Percentiles rank a stretch among this genome's conserved stretches.
Evolutionary conservation across 2,329 filamentous ascomycete species (phyloP).

Genomic region (Ophiostoma australiae): DNA sequence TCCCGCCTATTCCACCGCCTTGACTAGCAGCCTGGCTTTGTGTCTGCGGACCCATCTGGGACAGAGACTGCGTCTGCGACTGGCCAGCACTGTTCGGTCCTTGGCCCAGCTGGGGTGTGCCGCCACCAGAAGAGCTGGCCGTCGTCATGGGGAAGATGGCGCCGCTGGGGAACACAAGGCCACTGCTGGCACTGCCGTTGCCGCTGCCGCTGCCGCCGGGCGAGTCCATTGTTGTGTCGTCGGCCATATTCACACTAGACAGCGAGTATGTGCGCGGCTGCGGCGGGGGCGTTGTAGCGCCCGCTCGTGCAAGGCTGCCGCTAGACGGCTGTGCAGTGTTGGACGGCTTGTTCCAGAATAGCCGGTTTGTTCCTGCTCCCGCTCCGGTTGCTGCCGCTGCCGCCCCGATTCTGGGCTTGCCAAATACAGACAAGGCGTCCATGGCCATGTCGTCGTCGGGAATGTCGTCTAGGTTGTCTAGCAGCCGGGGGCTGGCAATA

Average conservation of each 20-base stretch:
- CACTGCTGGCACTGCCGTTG: conserved; percentile 25
- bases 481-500: conserved; percentile 54
- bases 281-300: conserved; percentile 41
- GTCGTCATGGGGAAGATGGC: conserved; percentile 32
- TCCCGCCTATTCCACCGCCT: neutral
- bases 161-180: conserved; percentile 27
- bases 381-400: conserved; percentile 38
- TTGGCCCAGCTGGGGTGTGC: conserved; percentile 37
- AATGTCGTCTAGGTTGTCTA: conserved; percentile 61
- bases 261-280: conserved; percentile 38
- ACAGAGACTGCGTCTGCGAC: neutral
- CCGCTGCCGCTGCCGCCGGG: conserved; percentile 15
- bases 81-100: neutral
- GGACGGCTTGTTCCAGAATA: conserved; percentile 62
- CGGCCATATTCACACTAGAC: conserved; percentile 50
- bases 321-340: conserved; percentile 42
- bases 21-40: neutral
- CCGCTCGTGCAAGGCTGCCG: conserved; percentile 7
- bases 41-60: neutral
- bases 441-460: conserved; percentile 65
- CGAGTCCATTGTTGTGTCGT: conserved; percentile 33
- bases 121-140: conserved; percentile 35
- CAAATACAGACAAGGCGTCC: conserved; percentile 48
- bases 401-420: conserved; percentile 60
- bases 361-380: conserved; percentile 58